These are phyloP conservation scores for Aspergillus clavatus DNA, from an alignment of 2,329 filamentous ascomycete genomes.

Conservation along the genomic window DNA sequence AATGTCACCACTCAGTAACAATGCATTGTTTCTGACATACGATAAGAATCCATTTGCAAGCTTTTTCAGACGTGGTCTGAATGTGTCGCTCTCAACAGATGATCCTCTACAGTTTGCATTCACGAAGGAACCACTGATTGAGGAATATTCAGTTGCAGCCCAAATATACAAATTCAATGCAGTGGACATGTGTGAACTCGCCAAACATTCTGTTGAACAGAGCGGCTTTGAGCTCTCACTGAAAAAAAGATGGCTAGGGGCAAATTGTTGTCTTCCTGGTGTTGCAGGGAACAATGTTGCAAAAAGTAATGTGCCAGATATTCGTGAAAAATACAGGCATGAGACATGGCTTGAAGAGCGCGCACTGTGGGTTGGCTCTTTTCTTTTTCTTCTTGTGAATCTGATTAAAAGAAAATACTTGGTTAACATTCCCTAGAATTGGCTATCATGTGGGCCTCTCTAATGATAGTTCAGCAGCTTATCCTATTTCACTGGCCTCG, in stretches of 20 bases:
- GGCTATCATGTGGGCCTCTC: not conserved
- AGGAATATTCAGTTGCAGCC: constrained; percentile 95
- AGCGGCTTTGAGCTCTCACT: constrained; percentile 86
- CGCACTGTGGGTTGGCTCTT: constrained; percentile 59
- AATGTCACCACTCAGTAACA: constrained; percentile 99
- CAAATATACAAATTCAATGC: constrained; percentile 97
- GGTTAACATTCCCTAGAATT: not conserved
- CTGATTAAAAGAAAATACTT: constrained; percentile 1
- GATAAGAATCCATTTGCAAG: constrained; percentile 94
- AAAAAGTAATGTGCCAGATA: constrained; percentile 94
- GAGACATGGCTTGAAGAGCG: constrained; percentile 81
- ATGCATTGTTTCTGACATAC: constrained; percentile 91
- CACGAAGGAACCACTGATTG: constrained; percentile 95
- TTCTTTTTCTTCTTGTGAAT: not conserved
- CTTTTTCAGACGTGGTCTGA: constrained; percentile 91
- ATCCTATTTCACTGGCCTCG: not conserved
- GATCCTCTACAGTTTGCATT: constrained; percentile 97
- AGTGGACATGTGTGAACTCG: constrained; percentile 97
- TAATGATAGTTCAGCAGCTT: not conserved
- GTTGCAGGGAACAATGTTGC: constrained; percentile 84
- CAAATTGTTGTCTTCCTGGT: constrained; percentile 70
- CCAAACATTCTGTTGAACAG: constrained; percentile 91
- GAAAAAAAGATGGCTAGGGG: constrained; percentile 88
- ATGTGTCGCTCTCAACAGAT: constrained; percentile 93
- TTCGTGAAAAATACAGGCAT: constrained; percentile 82